Conservation (phyloP, 345 rosid species). For the Salix purpurea region DNA sequence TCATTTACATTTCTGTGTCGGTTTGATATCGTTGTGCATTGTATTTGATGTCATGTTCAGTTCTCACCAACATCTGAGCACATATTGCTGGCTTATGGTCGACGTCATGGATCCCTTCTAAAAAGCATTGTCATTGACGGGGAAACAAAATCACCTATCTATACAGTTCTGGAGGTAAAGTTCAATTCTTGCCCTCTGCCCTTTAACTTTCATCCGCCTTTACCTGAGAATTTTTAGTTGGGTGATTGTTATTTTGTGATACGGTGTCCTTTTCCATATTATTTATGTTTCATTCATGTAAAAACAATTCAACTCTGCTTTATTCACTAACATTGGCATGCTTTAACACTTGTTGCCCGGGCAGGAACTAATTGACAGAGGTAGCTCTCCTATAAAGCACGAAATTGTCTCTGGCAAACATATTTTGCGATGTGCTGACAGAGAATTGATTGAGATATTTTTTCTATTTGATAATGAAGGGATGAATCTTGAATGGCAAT, state of each 20-base stretch:
- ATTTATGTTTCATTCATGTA: neutral
- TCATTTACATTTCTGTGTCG: neutral
- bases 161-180: constrained; percentile 84
- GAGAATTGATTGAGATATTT: neutral
- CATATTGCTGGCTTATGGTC: constrained; percentile 88
- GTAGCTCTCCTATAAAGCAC: neutral
- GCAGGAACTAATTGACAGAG: neutral
- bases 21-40: neutral
- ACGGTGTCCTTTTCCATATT: neutral
- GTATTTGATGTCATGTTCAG: constrained; percentile 43
- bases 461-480: neutral
- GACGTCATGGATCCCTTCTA: constrained; percentile 88
- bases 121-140: constrained; percentile 87
- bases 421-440: neutral
- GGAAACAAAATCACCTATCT: constrained; percentile 70
- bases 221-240: neutral
- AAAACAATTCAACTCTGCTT: neutral
- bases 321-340: neutral
- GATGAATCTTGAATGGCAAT: neutral
- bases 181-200: neutral
- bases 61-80: constrained; percentile 98
- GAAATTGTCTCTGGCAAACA: neutral
- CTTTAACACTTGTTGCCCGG: neutral
- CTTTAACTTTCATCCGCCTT: neutral
- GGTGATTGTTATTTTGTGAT: neutral